phyloP scores from a whole-genome alignment of 148 eudicot species.

The Gaultheria prostrata region DNA sequence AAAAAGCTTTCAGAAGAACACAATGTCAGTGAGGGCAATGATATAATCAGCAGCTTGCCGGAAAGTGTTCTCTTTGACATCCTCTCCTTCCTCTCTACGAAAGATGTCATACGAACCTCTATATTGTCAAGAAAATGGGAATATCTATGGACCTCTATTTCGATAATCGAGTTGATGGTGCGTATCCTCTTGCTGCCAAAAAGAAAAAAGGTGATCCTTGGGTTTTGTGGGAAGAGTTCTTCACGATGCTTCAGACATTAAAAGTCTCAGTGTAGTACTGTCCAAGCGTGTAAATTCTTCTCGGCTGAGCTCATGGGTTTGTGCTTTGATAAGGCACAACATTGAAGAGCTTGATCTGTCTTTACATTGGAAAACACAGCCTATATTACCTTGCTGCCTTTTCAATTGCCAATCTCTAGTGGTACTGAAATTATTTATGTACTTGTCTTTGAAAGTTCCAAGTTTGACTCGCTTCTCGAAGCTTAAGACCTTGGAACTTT shows the following conservation, averaged over 20 bases:
- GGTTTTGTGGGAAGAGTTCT: too few relatives aligned
- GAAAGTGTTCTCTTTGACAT: not conserved
- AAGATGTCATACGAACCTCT: not conserved
- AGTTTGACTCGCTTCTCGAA: too few relatives aligned
- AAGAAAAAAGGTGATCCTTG: too few relatives aligned
- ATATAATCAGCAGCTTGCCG: not conserved
- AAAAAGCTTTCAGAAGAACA: not conserved
- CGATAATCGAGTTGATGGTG: too few relatives aligned
- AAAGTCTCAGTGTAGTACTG: not conserved
- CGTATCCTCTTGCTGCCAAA: too few relatives aligned
- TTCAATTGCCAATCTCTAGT: not conserved
- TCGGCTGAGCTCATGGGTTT: not conserved
- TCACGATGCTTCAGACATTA: not conserved
- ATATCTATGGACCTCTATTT: too few relatives aligned
- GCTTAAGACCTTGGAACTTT: too few relatives aligned
- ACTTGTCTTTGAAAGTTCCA: too few relatives aligned
- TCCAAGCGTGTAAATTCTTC: not conserved
- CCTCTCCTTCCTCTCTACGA: not conserved
- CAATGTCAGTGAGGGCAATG: not conserved
- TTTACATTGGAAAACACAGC: too few relatives aligned
- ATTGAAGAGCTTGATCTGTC: too few relatives aligned
- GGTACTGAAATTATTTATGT: not conserved
- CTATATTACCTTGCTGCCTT: not conserved
- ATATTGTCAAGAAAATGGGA: too few relatives aligned
- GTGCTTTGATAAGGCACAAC: not conserved